Evolutionary conservation across 1,284 basidiomycete genomes (phyloP), one percentile per base, ranked within the genome.

Genomic region (Stygiomarasmius scandens): DNA sequence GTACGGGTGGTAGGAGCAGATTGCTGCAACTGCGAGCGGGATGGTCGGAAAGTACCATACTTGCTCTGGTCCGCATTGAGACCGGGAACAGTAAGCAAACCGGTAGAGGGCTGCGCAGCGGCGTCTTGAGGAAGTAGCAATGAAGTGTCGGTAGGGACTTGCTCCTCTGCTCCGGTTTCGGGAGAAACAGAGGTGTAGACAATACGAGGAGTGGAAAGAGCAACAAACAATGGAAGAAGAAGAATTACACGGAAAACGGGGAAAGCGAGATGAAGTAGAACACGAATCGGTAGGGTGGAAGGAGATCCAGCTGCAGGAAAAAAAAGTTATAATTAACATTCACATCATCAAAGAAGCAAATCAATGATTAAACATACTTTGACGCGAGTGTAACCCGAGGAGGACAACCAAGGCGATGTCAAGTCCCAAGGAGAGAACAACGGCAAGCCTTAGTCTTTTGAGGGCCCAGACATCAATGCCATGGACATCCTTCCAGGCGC

Each of bases 401-500:
- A 91, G 65, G 12, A 82, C 74, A 14, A 83, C 79, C 52, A 87
- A 78, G 9, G 76, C 78, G 46, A 87, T 72, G 66, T 92, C 90
- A 36, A 90, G 69, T 8, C 69, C 73, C 51, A 90, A 68, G 27
- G 88, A 79, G 43, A 76, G 60, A 23, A 77, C 69, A 27, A 89
- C 71, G 55, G 80, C 79, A 16, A 73, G 53, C 68, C 80, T 89
- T 61, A 91, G 69, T 38, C 85, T 79, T 60, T 70, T 81, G 62
- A 84, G 68, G 29, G 78, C 80, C 91, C 91, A 93, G 27, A 92
- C 83, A 44, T 84, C 76, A 38, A 87, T 78, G 34, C 88, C 88
- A 27, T 83, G 79, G 52, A 89, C 73, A 58, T 92, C 89, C 71
- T 92, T 90, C 83, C 85, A 92, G 5, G 87, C 80, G 11, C 88